phyloP scores from a whole-genome alignment of 768 basidiomycete genomes.

The Naganishia antarctica region DNA sequence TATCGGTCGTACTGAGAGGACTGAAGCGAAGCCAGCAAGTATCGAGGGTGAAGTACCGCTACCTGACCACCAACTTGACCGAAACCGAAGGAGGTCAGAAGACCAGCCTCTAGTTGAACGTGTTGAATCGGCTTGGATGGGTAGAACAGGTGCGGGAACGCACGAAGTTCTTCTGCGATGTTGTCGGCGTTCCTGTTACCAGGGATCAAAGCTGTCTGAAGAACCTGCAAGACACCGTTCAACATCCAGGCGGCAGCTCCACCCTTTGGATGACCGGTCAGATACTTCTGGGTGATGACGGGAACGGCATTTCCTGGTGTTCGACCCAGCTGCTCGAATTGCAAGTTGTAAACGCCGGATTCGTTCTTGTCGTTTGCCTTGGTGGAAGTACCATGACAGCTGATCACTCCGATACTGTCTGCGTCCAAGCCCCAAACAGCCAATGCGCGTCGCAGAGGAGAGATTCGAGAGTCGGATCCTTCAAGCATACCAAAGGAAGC shows the following conservation, averaged over 20 bases:
- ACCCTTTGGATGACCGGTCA: conserved; percentile 96
- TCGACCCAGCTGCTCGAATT: conserved; percentile 80
- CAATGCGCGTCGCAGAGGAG: conserved; percentile 88
- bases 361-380: conserved; percentile 87
- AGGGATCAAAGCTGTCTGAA: conserved; percentile 79
- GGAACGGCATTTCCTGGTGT: conserved; percentile 95
- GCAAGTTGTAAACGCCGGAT: conserved; percentile 91
- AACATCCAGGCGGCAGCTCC: conserved; percentile 98
- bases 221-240: conserved; percentile 80
- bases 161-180: conserved; percentile 67
- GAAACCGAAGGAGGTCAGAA: conserved; percentile 63
- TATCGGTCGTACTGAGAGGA: conserved; percentile 75
- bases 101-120: conserved; percentile 63
- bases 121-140: conserved; percentile 94
- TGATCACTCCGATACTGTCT: conserved; percentile 69
- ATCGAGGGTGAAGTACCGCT: conserved; percentile 82
- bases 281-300: conserved; percentile 92
- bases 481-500: conserved; percentile 92
- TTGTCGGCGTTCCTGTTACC: conserved; percentile 96
- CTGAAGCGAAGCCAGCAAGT: conserved; percentile 77
- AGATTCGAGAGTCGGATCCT: conserved; percentile 74
- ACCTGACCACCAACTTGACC: conserved; percentile 96
- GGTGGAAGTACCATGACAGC: conserved; percentile 54
- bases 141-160: conserved; percentile 89
- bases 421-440: conserved; percentile 94